Base-by-base conservation (phyloP, 2,329 filamentous ascomycete species). In the Penicillium sp. region DNA sequence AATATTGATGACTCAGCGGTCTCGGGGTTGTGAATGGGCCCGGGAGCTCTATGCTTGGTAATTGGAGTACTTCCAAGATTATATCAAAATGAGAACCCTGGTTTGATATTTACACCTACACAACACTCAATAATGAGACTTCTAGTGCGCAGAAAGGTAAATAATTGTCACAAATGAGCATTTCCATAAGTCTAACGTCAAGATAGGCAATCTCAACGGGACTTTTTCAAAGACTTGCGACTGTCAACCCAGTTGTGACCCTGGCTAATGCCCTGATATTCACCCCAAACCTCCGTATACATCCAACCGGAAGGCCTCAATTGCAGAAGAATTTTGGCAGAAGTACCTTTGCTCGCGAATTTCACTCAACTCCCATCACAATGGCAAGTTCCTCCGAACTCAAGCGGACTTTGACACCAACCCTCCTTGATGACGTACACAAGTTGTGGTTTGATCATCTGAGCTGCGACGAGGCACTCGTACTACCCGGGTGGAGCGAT, bases 391-490 rank as follows among this genome's bases (percentile, higher is more conserved):
- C 31, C 21, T 23, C 52, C 4, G 49, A 50, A 8, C 36, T 66
- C 6, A 65, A 59, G 45, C 53, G 60, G 35, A 59, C 54, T 10
- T 44, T 67, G 21, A 64, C 61, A 25, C 60, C 65, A 33, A 31
- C 55, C 38, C 63, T 67, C 25, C 58, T 67, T 13, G 43, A 61
- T 7, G 51, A 66, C 19, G 55, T 67, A 25, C 62, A 60, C 25
- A 59, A 59, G 33, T 63, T 69, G 52, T 69, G 67, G 67, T 69
- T 69, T 33, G 52, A 61, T 17, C 66, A 68, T 41, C 41, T 66
- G 33, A 44, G 45, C 38, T 41, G 45, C 7, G 61, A 66, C 12
- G 49, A 63, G 8, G 50, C 53, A 25, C 53, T 66, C 15, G 53
- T 66, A 10, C 50, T 69, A 7, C 67, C 66, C 1, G 55, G 53